Evolutionary conservation across 2,329 filamentous ascomycete species (phyloP).

Genomic region (Hypoxylon rubiginosum): DNA sequence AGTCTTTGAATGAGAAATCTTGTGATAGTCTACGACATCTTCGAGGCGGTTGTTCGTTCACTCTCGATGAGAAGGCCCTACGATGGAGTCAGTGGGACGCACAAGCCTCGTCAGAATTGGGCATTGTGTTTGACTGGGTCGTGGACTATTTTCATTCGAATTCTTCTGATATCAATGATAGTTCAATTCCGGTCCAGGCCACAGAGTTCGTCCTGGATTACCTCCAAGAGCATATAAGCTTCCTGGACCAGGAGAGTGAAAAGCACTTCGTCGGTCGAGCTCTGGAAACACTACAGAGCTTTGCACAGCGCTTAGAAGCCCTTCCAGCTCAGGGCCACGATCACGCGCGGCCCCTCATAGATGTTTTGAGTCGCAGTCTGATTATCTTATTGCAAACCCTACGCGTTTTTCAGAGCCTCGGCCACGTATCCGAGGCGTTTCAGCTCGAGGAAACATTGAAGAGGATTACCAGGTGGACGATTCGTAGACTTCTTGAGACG

Average conservation of each 20-base stretch:
- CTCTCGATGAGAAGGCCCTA: constrained; percentile 63
- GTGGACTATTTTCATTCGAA: constrained; percentile 58
- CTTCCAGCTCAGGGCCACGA: constrained; percentile 22
- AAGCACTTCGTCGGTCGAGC: constrained; percentile 60
- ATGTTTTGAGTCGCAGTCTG: constrained; percentile 55
- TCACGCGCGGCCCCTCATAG: constrained; percentile 52
- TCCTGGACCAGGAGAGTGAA: constrained; percentile 53
- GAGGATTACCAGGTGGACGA: constrained; percentile 55
- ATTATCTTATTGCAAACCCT: constrained; percentile 57
- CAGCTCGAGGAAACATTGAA: constrained; percentile 65
- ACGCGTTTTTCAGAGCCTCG: constrained; percentile 58
- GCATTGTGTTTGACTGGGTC: constrained; percentile 72
- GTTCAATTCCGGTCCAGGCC: constrained; percentile 50
- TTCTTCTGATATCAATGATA: constrained; percentile 27
- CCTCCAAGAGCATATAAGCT: constrained; percentile 58
- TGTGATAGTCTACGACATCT: constrained; percentile 48
- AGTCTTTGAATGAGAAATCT: constrained; percentile 53
- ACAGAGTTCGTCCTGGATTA: constrained; percentile 64
- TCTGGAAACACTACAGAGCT: constrained; percentile 59
- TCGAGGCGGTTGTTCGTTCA: constrained; percentile 57
- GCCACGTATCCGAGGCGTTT: constrained; percentile 55
- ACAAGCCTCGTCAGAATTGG: constrained; percentile 71
- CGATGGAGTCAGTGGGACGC: constrained; percentile 71
- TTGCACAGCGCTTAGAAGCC: constrained; percentile 56
- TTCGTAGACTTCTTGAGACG: constrained; percentile 57